Conservation (phyloP, 192 early-diverging fungal species). For the Coemansia interrupta region DNA sequence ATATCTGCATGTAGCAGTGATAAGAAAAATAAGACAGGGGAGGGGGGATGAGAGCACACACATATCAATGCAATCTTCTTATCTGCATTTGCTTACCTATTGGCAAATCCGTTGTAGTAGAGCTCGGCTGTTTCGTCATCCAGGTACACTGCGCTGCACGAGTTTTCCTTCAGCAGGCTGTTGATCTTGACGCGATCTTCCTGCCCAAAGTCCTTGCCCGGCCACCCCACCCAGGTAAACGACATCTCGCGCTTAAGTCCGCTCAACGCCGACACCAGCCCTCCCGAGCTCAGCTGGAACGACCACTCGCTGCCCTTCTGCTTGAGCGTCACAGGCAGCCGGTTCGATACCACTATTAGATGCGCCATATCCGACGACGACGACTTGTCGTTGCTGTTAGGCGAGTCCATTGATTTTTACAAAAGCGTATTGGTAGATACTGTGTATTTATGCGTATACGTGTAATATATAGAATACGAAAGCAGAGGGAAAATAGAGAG, state of each 20-base stretch:
- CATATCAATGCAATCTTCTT: not conserved
- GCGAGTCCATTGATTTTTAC: not conserved
- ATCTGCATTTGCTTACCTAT: constrained; percentile 55
- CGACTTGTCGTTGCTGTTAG: constrained; percentile 4
- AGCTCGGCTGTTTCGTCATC: constrained; percentile 87
- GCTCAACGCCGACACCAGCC: constrained; percentile 89
- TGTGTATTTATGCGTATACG: not conserved
- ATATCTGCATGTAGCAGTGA: not conserved
- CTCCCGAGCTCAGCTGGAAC: constrained; percentile 88
- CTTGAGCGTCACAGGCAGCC: constrained; percentile 84
- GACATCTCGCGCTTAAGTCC: constrained; percentile 92
- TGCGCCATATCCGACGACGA: constrained; percentile 41
- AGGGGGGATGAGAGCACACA: not conserved
- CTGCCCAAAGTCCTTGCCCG: constrained; percentile 80
- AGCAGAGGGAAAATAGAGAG: too few species aligned
- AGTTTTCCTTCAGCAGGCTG: constrained; percentile 72
- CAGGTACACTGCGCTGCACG: constrained; percentile 91
- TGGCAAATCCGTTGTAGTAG: constrained; percentile 99
- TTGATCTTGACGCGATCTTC: constrained; percentile 72
- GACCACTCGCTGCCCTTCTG: constrained; percentile 54
- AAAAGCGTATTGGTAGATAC: too few species aligned
- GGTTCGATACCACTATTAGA: constrained; percentile 91
- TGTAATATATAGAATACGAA: not conserved
- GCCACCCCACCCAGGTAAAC: constrained; percentile 99
- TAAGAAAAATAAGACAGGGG: not conserved